Base-by-base conservation (phyloP, 192 early-diverging fungal genomes). In the Coemansia sp. region DNA sequence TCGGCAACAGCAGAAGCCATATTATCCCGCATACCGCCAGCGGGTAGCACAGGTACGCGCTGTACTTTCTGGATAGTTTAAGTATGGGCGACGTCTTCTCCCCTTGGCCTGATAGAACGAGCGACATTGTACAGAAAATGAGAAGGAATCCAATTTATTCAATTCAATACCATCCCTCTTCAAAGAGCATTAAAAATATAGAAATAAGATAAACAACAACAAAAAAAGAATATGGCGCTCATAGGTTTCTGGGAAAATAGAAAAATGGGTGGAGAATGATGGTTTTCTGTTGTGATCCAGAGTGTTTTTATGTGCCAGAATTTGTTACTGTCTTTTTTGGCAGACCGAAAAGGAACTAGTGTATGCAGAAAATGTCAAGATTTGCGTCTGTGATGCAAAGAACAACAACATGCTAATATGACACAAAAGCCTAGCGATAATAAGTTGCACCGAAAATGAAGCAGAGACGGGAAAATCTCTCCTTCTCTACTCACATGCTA, bases 1-100 rank as follows among this genome's bases (percentile, higher is more conserved):
- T 79, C 10, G 92, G 90, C 17, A 93, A 70, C 38, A 85, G 69
- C 20, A 91, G 74, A 9, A 92, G 71, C 90, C 90, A 92, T 45
- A 76, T 53, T 19, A 89, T 70, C 2, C 86, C 88, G 17, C 85
- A 84, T 22, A 85, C 50, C 16, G 87, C 87, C 19, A 93, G 79
- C 3, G 87, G 64, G 42, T 84, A 80, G 73, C 88, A 87, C 51
- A 76, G 65, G 49, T 73, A 68, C 16, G 66, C 71, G 66, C 75
- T 71, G 80, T 83, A 65, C 48, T 72, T 69, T 56, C 80, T 71
- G 11, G 69, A 72, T 2, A 49, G 25, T 44, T 63, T 65, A 17
- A 83, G 65, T 40, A 72, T 40, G 14, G 80, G 75, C 25, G 80
- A 83, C 14, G 68, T 51, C 68, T 75, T 74, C 58, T 83, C 80